Percentiles rank a stretch among this genome's conserved stretches.
These are phyloP conservation scores for Lactarius trivialis DNA, from an alignment of 768 basidiomycete species.

Conservation along the genomic window DNA sequence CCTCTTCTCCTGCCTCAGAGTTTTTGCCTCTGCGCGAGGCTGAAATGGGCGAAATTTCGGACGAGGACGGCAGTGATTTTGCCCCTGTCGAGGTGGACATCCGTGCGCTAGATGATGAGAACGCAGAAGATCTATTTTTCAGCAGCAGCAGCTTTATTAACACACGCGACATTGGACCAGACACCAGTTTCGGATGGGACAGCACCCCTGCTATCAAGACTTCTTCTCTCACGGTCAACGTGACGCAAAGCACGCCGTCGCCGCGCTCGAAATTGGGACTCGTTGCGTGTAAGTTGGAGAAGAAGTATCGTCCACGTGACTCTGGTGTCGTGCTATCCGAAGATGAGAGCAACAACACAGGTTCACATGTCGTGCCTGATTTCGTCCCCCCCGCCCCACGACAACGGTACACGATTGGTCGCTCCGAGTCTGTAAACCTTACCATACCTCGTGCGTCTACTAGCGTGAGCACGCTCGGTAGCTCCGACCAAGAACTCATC, in stretches of 20 bases:
- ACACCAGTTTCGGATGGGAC: slow-evolving; percentile 24
- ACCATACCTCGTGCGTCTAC: slow-evolving; percentile 54
- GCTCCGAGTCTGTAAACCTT: slow-evolving; percentile 28
- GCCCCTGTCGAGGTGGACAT: slow-evolving; percentile 20
- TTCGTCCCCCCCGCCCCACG: slow-evolving; percentile 17
- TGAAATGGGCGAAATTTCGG: slow-evolving; percentile 22
- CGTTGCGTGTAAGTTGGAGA: slow-evolving; percentile 30
- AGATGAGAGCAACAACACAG: slow-evolving; percentile 39
- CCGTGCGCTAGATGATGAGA: slow-evolving; percentile 11
- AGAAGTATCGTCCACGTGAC: slow-evolving; percentile 68
- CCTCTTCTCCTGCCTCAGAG: slow-evolving; percentile 15
- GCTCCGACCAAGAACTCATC: slow-evolving; percentile 61
- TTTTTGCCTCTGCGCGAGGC: slow-evolving; percentile 4
- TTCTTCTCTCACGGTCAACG: slow-evolving; percentile 35
- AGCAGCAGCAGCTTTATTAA: slow-evolving; percentile 22
- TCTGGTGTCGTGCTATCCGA: slow-evolving; percentile 59
- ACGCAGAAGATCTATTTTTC: slow-evolving; percentile 23
- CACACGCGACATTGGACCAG: slow-evolving; percentile 18
- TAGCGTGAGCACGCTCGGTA: slow-evolving; percentile 57
- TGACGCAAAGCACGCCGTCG: slow-evolving; percentile 49
- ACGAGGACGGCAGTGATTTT: slow-evolving; percentile 20
- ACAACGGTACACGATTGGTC: slow-evolving; percentile 23
- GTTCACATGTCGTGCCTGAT: not conserved
- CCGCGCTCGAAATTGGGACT: slow-evolving; percentile 38
- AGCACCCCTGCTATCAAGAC: slow-evolving; percentile 8